Evolutionary conservation across 495 filamentous ascomycete species (phyloP).

Genomic region (Penicillium pancosmium): DNA sequence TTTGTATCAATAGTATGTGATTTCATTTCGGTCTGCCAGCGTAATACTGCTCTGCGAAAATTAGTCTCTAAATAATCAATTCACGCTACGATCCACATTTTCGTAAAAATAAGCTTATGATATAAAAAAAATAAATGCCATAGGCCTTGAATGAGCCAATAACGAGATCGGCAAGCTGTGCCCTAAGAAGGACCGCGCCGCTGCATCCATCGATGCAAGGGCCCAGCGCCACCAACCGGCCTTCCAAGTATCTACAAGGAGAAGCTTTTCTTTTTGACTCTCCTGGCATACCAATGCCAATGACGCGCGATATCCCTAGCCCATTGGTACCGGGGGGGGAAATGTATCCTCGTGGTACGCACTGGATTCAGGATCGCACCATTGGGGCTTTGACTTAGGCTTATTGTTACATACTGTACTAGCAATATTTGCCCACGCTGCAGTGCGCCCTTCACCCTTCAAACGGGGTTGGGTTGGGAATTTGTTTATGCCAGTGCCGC

Average conservation of each 20-base stretch:
- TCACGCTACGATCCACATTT: neutral
- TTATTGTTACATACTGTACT: neutral
- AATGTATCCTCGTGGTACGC: conserved; percentile 3
- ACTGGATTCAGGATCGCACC: conserved; percentile 9
- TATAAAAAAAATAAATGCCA: neutral
- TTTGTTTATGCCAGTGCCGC: conserved; percentile 5
- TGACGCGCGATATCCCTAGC: conserved; percentile 6
- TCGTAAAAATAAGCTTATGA: neutral
- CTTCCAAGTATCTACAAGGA: neutral
- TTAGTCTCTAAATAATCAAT: neutral
- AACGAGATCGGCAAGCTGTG: neutral
- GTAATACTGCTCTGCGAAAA: neutral
- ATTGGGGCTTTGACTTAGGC: neutral
- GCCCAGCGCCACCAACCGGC: conserved; percentile 7
- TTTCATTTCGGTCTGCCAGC: neutral
- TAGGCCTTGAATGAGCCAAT: neutral
- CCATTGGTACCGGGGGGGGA: neutral
- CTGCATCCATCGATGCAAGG: conserved; percentile 11
- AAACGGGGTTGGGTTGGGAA: neutral
- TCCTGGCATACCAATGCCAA: conserved; percentile 15
- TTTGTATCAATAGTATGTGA: neutral
- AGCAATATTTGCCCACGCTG: neutral
- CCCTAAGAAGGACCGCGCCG: conserved; percentile 1
- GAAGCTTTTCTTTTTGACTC: neutral
- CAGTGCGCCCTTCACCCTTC: neutral